phyloP scores from a whole-genome alignment of 305 asterid genomes.

The Rubia balearica region DNA sequence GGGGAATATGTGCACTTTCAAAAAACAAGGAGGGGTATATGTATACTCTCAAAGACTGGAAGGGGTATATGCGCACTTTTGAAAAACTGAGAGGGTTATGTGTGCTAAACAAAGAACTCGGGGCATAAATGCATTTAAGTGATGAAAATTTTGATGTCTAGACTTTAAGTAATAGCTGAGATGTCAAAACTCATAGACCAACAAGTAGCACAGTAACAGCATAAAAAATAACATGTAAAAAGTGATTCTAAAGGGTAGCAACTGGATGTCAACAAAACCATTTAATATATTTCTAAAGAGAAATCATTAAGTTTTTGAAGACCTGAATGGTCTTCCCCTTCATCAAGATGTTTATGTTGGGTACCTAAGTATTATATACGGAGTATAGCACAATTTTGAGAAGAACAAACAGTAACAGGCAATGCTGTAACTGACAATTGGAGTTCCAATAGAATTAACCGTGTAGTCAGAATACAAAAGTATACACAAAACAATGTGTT shows the following conservation, averaged over 20 bases:
- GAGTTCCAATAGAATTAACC: background rate
- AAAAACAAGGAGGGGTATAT: too few relatives aligned
- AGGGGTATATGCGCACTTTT: too few relatives aligned
- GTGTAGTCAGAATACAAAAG: background rate
- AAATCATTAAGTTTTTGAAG: background rate
- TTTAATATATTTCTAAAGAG: background rate
- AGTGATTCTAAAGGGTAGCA: background rate
- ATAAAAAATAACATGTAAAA: background rate
- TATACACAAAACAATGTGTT: background rate
- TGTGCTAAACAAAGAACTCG: too few relatives aligned
- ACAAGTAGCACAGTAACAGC: conserved; percentile 1
- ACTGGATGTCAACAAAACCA: background rate
- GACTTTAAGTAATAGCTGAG: background rate
- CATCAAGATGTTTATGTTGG: background rate
- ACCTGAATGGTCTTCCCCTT: background rate
- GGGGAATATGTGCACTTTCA: too few relatives aligned
- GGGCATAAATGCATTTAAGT: too few relatives aligned
- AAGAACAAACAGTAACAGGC: background rate
- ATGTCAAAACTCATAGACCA: background rate
- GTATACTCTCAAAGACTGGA: too few relatives aligned
- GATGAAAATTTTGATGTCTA: background rate
- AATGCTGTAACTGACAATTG: background rate
- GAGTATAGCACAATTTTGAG: too few relatives aligned
- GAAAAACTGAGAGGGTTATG: too few relatives aligned
- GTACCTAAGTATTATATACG: background rate